Base-by-base conservation (phyloP, 495 filamentous ascomycete genomes). In the Daldinia childiae region DNA sequence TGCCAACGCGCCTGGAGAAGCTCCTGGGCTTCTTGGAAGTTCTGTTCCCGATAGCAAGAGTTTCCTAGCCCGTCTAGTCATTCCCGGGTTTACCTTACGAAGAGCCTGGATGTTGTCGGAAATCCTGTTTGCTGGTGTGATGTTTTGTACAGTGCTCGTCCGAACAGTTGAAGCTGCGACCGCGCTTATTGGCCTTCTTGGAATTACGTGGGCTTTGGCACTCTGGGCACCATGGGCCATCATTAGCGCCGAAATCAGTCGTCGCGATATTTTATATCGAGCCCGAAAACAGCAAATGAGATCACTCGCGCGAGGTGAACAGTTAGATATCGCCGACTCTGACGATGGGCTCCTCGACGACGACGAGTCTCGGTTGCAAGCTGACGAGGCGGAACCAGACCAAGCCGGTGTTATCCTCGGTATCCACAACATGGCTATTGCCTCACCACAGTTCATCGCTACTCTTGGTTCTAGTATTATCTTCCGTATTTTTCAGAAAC, bases 171-270 rank as follows among this genome's bases (percentile, higher is more conserved):
- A 83, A 61, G 87, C 85, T 7, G 94, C 89, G 4, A 94, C 91
- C 0, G 82, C 89, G 17, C 87, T 95, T 12, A 90, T 95, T 52
- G 92, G 87, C 6, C 76, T 95, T 12, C 86, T 96, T 65, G 94
- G 94, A 17, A 88, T 97, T 62, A 91, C 90, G 12, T 97, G 94
- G 94, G 93, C 94, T 24, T 80, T 97, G 57, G 92, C 93, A 19
- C 85, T 94, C 32, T 97, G 94, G 94, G 94, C 92, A 0, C 94
- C 94, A 0, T 97, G 94, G 83, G 93, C 94, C 38, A 89, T 97
- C 69, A 97, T 97, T 74, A 91, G 90, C 55, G 90, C 91, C 36
- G 94, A 97, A 79, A 92, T 97, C 45, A 88, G 88, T 55, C 90
- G 90, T 58, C 88, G 92, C 32, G 92, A 97, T 74, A 87, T 90